phyloP scores from a whole-genome alignment of 805 yeast species.

The Spathaspora gorwiae region DNA sequence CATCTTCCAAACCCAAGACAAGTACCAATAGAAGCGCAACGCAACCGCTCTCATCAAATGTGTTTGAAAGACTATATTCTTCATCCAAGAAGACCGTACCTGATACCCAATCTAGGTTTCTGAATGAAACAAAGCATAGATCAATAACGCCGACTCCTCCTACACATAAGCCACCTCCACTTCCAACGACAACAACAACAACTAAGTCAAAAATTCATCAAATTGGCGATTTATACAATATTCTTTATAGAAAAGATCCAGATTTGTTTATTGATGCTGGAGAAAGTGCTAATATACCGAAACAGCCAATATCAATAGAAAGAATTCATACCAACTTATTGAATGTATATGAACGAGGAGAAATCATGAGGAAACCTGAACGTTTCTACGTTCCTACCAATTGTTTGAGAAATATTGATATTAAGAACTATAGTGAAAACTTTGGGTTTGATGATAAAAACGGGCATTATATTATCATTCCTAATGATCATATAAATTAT shows the following conservation, averaged over 20 bases:
- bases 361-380: slow-evolving; percentile 45
- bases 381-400: slow-evolving; percentile 48
- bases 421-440: slow-evolving; percentile 40
- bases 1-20: slow-evolving; percentile 3
- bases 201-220: background rate
- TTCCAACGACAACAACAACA: too few relatives aligned
- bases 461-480: slow-evolving; percentile 53
- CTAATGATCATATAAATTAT: slow-evolving; percentile 72
- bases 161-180: too few relatives aligned
- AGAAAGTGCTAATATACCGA: background rate
- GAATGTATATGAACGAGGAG: slow-evolving; percentile 58
- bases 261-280: slow-evolving; percentile 14
- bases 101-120: too few relatives aligned
- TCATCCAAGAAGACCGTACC: slow-evolving; percentile 2
- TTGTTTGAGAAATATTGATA: slow-evolving; percentile 22
- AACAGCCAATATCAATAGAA: slow-evolving; percentile 2
- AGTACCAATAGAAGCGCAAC: slow-evolving; percentile 3
- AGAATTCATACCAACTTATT: slow-evolving; percentile 17
- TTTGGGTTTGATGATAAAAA: slow-evolving; percentile 70
- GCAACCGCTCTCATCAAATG: slow-evolving; percentile 4
- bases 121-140: too few relatives aligned
- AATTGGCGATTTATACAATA: slow-evolving; percentile 15
- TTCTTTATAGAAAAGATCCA: slow-evolving; percentile 23
- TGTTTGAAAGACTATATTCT: slow-evolving; percentile 7
- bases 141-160: too few relatives aligned